Base-by-base conservation (phyloP, 73 alveolate genomes). In the Stentor roeselii region DNA sequence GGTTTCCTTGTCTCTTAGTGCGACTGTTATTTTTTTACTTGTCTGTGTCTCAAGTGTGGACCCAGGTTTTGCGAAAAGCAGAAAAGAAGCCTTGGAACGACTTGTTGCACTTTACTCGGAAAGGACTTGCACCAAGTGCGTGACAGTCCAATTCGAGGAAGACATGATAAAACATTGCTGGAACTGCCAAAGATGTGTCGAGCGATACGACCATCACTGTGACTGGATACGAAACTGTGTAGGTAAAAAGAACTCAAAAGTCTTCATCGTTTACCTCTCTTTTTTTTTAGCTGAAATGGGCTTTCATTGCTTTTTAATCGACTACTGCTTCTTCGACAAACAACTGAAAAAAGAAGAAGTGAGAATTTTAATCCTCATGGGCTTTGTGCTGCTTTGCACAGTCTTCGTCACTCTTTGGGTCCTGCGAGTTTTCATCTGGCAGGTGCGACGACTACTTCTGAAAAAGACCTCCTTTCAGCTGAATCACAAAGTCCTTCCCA, bases 181-280 rank as follows among this genome's bases (percentile, higher is more conserved):
- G 36, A 86, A 82, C 6, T 93, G 98, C 58, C 85, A 83, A 4
- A 86, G 78, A 21, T 93, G 98, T 78, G 86, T 86, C 1, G 59
- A 76, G 11, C 88, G 86, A 75, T 85, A 88, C 93, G 98, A 93
- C 85, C 98, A 93, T 75, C 98, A 93, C 41, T 93, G 98, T 82
- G 97, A 96, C 37, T 93, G 98, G 98, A 78, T 93, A 31, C 76
- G 86, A 4, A 93, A 93, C 50, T 93, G 98, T 78, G 94, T 89
- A 21, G 98, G 98, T 27, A 78, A 86, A 36, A 90, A 94, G 75
- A 93, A 91, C 78, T 88, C 86, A 42, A 90, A 94, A 34, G 75
- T 87, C n/a, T 93, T 93, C 84, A 82, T 92, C 78, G 83, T 92
- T 27, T 93, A 90, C 67, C 85, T 91, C 14, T 39, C 59, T 15